phyloP scores from a whole-genome alignment of 306 rosid genomes.

The Lathyrus oleraceus region DNA sequence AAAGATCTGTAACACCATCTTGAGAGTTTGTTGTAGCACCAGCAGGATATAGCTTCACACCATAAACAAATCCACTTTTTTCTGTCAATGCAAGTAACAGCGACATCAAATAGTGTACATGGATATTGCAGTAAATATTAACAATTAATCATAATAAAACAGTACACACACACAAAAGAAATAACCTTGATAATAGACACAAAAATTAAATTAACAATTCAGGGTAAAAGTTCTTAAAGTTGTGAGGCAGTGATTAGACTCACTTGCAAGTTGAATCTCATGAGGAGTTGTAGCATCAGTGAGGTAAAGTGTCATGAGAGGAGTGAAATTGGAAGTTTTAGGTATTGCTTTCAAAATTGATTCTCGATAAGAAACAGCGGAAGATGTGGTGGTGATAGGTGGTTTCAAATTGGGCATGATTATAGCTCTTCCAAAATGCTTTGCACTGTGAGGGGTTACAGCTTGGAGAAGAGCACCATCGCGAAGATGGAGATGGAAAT shows the following conservation, averaged over 20 bases:
- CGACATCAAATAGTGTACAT: too few relatives aligned
- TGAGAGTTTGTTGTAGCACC: slow-evolving; percentile 96
- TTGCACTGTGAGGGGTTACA: slow-evolving; percentile 52
- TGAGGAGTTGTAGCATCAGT: slow-evolving; percentile 70
- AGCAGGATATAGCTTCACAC: slow-evolving; percentile 91
- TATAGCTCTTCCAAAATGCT: slow-evolving; percentile 78
- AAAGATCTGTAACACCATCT: slow-evolving; percentile 88
- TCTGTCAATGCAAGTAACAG: slow-evolving; percentile 46
- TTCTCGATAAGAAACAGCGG: slow-evolving; percentile 71
- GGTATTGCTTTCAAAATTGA: slow-evolving; percentile 79
- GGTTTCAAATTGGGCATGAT: slow-evolving; percentile 97
- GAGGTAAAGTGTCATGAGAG: slow-evolving; percentile 90
- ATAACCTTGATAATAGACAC: neutral
- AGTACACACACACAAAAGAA: too few relatives aligned
- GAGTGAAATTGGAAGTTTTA: slow-evolving; percentile 59
- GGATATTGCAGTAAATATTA: too few relatives aligned
- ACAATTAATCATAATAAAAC: too few relatives aligned
- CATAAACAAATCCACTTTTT: slow-evolving; percentile 71
- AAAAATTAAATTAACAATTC: too few relatives aligned
- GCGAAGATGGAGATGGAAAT: slow-evolving; percentile 13
- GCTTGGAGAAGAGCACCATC: slow-evolving; percentile 13
- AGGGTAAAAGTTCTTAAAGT: too few relatives aligned
- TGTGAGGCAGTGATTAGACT: slow-evolving; percentile 34
- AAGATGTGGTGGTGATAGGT: slow-evolving; percentile 66
- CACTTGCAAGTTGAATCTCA: slow-evolving; percentile 87